These are phyloP conservation scores for Hanseniaspora jakobsenii DNA, from an alignment of 805 yeast species.

Conservation along the genomic window DNA sequence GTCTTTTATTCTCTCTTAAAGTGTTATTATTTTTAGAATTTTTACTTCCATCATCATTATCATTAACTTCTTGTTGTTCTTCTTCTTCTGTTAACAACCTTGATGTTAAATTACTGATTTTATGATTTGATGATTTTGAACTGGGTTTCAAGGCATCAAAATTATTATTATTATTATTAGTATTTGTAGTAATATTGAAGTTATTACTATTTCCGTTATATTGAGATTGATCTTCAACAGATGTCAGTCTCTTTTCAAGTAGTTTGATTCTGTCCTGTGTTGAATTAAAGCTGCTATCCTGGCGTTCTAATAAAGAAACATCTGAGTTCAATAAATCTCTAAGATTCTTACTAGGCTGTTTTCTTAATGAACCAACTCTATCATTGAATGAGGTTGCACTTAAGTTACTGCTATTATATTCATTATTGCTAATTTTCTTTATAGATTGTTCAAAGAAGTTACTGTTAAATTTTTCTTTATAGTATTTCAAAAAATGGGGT, in stretches of 20 bases:
- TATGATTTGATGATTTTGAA: no score
- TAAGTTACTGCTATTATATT: neutral
- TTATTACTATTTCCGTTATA: conserved; percentile 5
- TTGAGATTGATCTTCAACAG: conserved; percentile 14
- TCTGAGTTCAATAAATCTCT: conserved; percentile 6
- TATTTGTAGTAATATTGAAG: neutral
- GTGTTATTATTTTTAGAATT: no score
- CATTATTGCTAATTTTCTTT: neutral
- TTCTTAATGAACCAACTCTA: conserved; percentile 3
- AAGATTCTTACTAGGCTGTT: conserved; percentile 16
- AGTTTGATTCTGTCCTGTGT: conserved; percentile 11
- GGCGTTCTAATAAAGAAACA: conserved; percentile 6
- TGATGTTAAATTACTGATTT: no score
- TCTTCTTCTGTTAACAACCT: no score
- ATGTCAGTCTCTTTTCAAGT: conserved; percentile 13
- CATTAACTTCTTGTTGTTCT: no score
- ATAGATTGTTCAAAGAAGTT: conserved; percentile 30
- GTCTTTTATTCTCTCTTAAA: no score
- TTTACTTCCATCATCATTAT: no score
- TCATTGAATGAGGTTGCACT: neutral
- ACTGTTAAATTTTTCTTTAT: conserved; percentile 39
- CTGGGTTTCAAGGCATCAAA: no score
- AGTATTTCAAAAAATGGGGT: conserved; percentile 36
- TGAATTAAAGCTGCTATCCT: conserved; percentile 1
- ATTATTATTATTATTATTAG: no score